Evolutionary conservation across 768 basidiomycete genomes (phyloP).

Genomic region (Agrocybe praecox): DNA sequence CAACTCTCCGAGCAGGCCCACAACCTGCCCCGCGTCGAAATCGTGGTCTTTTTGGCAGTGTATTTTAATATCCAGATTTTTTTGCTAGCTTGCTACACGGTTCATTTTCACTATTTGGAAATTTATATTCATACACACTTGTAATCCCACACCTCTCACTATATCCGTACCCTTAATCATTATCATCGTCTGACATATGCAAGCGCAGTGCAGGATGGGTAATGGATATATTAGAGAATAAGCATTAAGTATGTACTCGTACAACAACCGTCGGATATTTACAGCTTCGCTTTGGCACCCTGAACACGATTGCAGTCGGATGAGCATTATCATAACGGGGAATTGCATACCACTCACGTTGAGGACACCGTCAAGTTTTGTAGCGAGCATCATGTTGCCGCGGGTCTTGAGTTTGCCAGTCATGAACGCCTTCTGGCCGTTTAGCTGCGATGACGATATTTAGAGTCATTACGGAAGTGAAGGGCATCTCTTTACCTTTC

Average conservation of each 20-base stretch:
- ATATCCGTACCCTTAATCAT: conserved; percentile 1
- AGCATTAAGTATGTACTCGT: not conserved
- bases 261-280: conserved; percentile 13
- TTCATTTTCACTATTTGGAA: conserved; percentile 12
- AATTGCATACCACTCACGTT: conserved; percentile 51
- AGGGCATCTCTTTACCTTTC: conserved; percentile 53
- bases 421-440: conserved; percentile 96
- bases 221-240: conserved; percentile 5
- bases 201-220: not conserved
- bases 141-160: conserved; percentile 10
- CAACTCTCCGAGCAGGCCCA: conserved; percentile 83
- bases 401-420: conserved; percentile 91
- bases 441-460: conserved; percentile 48
- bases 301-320: conserved; percentile 11
- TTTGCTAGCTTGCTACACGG: conserved; percentile 7
- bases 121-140: conserved; percentile 5
- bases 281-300: conserved; percentile 50
- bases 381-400: conserved; percentile 93
- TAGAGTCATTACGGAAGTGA: not conserved
- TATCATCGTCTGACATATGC: not conserved
- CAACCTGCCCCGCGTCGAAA: conserved; percentile 73
- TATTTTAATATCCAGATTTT: conserved; percentile 48
- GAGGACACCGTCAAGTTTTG: conserved; percentile 84
- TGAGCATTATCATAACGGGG: not conserved
- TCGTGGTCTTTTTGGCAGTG: conserved; percentile 76